Base-by-base conservation (phyloP, 2,329 filamentous ascomycete species). In the Geosmithia morbida region DNA sequence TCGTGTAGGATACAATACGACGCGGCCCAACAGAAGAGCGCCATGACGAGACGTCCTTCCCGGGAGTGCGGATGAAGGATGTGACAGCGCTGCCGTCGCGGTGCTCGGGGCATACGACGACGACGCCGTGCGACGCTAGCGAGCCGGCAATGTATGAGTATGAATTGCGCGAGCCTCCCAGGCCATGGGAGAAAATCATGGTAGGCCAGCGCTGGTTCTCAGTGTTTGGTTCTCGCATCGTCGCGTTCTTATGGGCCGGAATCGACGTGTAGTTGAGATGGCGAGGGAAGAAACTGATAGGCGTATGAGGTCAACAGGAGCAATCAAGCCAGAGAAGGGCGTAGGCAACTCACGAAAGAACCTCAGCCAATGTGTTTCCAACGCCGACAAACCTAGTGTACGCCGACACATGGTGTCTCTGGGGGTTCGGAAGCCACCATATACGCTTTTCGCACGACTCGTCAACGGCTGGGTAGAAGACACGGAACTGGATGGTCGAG, bases 121-220 rank as follows among this genome's bases (percentile, higher is more conserved):
- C 78, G 19, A 89, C 71, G 41, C 87, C 87, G 56, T 92, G 81
- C 18, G 84, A 87, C 4, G 87, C 85, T 26, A 94, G 66, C 0
- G 85, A 86, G 16, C 85, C 85, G 17, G 76, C 82, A 20, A 94
- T 66, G 57, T 89, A 83, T n/a, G 85, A 90, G 66, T 94, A 94
- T 11, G 85, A 79, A 56, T 92, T 92, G 53, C 85, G 75, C 50
- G 78, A 82, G 39, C 87, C 87, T 39, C 85, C 87, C 1, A 94
- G 70, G 1, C 87, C 87, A 59, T 94, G 87, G 1, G 86, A 92
- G 64, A 94, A 94, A 51, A 94, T 70, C 68, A 87, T 80, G 1
- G 87, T 83, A 0, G 87, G 87, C 83, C 85, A 92, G 66, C 78
- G 69, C 48, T 70, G 66, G 49, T 67, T 64, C 3, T 67, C 57